A percentile compares a stretch with the other conserved stretches of the same genome.
phyloP scores from a whole-genome alignment of 495 filamentous ascomycete genomes.

The Daldinia caldariorum region DNA sequence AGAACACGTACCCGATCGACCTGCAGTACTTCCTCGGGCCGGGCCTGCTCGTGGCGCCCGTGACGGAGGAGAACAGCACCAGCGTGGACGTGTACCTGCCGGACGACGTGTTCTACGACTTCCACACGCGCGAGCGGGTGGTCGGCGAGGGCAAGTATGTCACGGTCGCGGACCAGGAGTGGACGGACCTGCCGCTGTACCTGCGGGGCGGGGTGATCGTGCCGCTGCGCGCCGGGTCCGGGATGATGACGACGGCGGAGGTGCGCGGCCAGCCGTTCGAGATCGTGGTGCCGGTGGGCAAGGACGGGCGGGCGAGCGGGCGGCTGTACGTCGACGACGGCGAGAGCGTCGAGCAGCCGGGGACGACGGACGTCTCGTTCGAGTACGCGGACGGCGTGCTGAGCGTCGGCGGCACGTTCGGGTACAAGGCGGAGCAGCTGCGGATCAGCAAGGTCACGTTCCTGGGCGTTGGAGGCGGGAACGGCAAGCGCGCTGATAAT shows the following conservation, averaged over 20 bases:
- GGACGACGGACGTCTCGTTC: constrained; percentile 63
- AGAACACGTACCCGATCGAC: constrained; percentile 67
- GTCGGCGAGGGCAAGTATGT: constrained; percentile 64
- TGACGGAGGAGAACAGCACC: constrained; percentile 70
- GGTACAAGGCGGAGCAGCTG: constrained; percentile 55
- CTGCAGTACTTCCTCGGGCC: constrained; percentile 80
- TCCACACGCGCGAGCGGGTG: constrained; percentile 68
- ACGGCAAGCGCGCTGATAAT: constrained; percentile 17
- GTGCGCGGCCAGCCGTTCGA: constrained; percentile 74
- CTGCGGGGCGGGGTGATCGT: constrained; percentile 76
- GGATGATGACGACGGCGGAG: constrained; percentile 77
- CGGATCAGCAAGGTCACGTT: constrained; percentile 67
- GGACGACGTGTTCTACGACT: constrained; percentile 81
- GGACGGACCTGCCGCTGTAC: constrained; percentile 77
- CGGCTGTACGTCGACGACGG: constrained; percentile 71
- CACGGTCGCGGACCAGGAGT: constrained; percentile 62
- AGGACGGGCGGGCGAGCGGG: constrained; percentile 53
- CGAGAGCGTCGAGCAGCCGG: constrained; percentile 61
- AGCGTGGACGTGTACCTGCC: constrained; percentile 78
- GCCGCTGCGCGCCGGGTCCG: constrained; percentile 68
- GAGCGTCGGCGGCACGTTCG: constrained; percentile 63
- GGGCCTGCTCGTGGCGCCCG: constrained; percentile 76
- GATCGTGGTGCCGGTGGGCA: constrained; percentile 71
- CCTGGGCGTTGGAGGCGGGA: constrained; percentile 51
- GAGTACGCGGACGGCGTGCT: constrained; percentile 62